Evolutionary conservation across 1,284 basidiomycete genomes (phyloP), one percentile per base, ranked within the genome.

Genomic region (Prillingera fragicola): DNA sequence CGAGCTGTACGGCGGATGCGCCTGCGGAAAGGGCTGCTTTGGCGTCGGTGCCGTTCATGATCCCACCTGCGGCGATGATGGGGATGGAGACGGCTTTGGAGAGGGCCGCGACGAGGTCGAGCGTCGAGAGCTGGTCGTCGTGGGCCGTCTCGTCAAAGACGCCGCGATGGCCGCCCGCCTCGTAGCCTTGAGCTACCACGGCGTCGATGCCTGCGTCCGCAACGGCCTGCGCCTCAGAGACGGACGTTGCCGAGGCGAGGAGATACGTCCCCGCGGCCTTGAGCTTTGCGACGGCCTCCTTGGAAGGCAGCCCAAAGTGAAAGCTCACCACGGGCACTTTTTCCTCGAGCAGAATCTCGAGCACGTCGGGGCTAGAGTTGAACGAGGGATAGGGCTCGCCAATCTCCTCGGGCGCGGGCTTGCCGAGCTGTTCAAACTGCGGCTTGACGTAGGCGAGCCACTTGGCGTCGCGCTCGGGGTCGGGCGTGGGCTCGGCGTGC

Each of bases 121-220:
- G 27, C 10, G 57, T 63, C 3, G 45, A 33, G 7, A 65, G 51
- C 25, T 50, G 27, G n/a, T 62, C 53, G 48, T 68, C 65, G 22
- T 33, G 33, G 2, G 19, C 40, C 0, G 22, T 12, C 2, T 51
- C 49, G 48, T 65, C 57, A 35, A 68, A 65, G n/a, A 59, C 50
- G 5, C 65, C 63, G 23, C 63, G 44, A 56, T 68, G 65, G 1
- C 65, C 65, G 14, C 65, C 65, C 3, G 63, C 63, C 48, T 68
- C 62, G 27, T 43, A 37, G 4, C 65, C 65, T 43, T 68, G 65
- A 2, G 63, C 65, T 17, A 68, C 48, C 15, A 68, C 42, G 8
- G 46, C 53, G 41, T 68, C 64, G 33, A 66, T 21, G 8, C 58
- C 60, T 1, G 57, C 53, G 4, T 34, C 37, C 33, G 63, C 56